Percentiles rank a stretch among this genome's conserved stretches.
Conservation (phyloP, 331 rosid species). For the Quercus phellos region DNA sequence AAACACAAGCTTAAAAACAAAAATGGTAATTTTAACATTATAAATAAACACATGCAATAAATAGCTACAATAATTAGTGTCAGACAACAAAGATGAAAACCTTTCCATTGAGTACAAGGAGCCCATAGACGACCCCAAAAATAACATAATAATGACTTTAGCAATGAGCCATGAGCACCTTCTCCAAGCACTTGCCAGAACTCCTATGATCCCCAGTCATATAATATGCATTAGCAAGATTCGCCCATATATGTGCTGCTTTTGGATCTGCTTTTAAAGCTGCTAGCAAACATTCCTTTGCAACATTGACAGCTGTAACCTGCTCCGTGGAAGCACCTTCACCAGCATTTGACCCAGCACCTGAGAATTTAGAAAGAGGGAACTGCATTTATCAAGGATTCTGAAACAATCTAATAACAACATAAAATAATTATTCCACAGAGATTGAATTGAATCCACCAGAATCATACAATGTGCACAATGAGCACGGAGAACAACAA, state of each 20-base stretch:
- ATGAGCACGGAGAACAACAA: background rate
- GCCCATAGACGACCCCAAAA: constrained; percentile 44
- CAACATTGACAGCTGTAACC: constrained; percentile 59
- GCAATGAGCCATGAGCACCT: constrained; percentile 73
- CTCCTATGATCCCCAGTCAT: constrained; percentile 76
- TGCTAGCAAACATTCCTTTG: constrained; percentile 86
- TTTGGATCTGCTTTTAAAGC: constrained; percentile 71
- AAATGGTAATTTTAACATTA: background rate
- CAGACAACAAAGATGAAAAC: constrained; percentile 13
- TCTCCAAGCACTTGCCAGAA: constrained; percentile 95
- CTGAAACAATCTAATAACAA: constrained; percentile 19
- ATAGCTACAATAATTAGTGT: constrained; percentile 9
- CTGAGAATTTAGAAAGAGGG: constrained; percentile 34
- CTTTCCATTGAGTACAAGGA: constrained; percentile 30
- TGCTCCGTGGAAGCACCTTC: constrained; percentile 58
- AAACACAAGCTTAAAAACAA: constrained; percentile 1
- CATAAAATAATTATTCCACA: constrained; percentile 1
- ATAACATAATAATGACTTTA: constrained; percentile 39
- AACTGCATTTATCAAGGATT: constrained; percentile 15
- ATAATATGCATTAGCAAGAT: constrained; percentile 78
- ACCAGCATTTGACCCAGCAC: constrained; percentile 85
- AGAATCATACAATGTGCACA: background rate
- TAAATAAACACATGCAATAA: constrained; percentile 1
- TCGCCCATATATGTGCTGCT: constrained; percentile 91
- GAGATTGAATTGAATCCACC: constrained; percentile 6